A percentile compares a stretch with the other conserved stretches of the same genome.
Conservation (phyloP, 495 filamentous ascomycete species). For the Aspergillus incahuasiensis region DNA sequence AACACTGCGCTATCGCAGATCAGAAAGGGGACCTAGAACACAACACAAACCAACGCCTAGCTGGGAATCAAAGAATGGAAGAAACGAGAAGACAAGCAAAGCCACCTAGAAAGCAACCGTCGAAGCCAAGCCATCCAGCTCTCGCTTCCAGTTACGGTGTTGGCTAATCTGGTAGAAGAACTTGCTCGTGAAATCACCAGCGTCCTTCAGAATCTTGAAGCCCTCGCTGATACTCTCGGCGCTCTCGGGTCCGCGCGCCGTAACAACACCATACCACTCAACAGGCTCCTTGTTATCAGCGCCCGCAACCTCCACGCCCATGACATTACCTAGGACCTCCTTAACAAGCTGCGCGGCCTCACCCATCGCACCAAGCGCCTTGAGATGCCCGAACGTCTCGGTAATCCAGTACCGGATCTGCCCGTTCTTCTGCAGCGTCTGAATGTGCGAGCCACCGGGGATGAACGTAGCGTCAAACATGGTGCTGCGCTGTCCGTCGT, state of each 20-base stretch:
- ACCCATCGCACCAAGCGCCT: slow-evolving; percentile 64
- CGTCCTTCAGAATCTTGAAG: slow-evolving; percentile 34
- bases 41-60: not conserved
- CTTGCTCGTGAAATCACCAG: slow-evolving; percentile 60
- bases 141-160: slow-evolving; percentile 67
- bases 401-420: slow-evolving; percentile 79
- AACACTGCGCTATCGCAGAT: not conserved
- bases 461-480: slow-evolving; percentile 83
- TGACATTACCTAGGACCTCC: slow-evolving; percentile 41
- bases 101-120: slow-evolving; percentile 21
- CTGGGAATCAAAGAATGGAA: not conserved
- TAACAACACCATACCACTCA: slow-evolving; percentile 45
- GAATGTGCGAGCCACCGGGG: slow-evolving; percentile 65
- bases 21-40: not conserved
- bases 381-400: slow-evolving; percentile 77
- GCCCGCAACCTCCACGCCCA: slow-evolving; percentile 52
- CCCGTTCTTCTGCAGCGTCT: slow-evolving; percentile 62
- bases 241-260: slow-evolving; percentile 31
- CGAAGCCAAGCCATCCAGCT: slow-evolving; percentile 60
- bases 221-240: slow-evolving; percentile 37
- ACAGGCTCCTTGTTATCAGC: slow-evolving; percentile 43
- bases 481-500: slow-evolving; percentile 77
- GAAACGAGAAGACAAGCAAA: not conserved
- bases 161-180: slow-evolving; percentile 61
- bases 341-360: slow-evolving; percentile 64